Evolutionary conservation across 345 rosid species (phyloP).

Genomic region (Litchi chinensis): DNA sequence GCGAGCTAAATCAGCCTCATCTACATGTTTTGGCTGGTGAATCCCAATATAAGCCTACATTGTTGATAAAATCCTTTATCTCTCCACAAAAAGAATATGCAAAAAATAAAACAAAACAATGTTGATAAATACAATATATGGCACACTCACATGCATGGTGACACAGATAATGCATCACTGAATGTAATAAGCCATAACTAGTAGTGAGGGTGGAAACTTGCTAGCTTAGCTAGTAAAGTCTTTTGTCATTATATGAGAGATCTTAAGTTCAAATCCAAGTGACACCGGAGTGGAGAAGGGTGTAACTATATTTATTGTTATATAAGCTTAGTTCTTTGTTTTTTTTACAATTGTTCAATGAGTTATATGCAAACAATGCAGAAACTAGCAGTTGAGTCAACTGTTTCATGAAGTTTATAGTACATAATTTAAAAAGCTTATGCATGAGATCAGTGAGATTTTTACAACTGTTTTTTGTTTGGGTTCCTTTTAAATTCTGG

Average conservation of each 20-base stretch:
- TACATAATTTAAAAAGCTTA: neutral
- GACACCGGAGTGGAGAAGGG: neutral
- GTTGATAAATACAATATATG: neutral
- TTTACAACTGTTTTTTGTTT: neutral
- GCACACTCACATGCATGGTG: neutral
- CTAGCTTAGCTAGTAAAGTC: neutral
- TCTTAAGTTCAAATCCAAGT: neutral
- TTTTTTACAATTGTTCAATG: neutral
- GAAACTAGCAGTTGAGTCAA: neutral
- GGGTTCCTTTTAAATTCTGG: neutral
- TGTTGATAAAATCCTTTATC: constrained; percentile 29
- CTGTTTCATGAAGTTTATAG: neutral
- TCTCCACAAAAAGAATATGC: neutral
- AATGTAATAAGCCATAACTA: neutral
- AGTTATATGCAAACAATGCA: neutral
- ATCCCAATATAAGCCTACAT: constrained; percentile 81
- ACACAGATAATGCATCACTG: neutral
- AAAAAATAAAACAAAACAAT: neutral
- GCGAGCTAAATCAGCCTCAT: constrained; percentile 92
- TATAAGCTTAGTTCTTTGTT: neutral
- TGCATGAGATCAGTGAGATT: neutral
- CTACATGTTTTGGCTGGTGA: constrained; percentile 78
- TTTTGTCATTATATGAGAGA: neutral
- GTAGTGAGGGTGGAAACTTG: neutral
- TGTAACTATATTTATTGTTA: neutral